Percentiles rank a stretch among this genome's conserved stretches.
These are phyloP conservation scores for Sphaerulina musiva DNA, from an alignment of 2,329 filamentous ascomycete genomes.

Conservation along the genomic window DNA sequence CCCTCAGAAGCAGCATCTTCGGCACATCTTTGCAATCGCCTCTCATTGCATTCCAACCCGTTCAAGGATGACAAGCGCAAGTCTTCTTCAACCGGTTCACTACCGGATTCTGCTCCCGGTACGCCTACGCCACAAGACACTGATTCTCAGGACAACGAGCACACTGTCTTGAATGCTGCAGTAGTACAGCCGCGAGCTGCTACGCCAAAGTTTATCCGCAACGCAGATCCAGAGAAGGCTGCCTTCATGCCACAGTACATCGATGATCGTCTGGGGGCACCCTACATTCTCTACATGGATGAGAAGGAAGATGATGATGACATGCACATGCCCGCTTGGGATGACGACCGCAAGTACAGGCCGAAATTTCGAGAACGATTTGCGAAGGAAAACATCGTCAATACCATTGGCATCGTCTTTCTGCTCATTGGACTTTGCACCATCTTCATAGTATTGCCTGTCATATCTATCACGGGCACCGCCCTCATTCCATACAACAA, in stretches of 20 bases:
- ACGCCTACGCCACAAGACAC: neutral
- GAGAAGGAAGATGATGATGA: conserved; percentile 50
- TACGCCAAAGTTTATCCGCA: conserved; percentile 28
- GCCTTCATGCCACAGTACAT: conserved; percentile 35
- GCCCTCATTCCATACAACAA: conserved; percentile 37
- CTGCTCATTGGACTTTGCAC: conserved; percentile 45
- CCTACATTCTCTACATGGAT: conserved; percentile 45
- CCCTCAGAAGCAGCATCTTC: conserved; percentile 17
- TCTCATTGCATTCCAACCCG: conserved; percentile 26
- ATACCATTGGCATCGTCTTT: conserved; percentile 39
- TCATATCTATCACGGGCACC: conserved; percentile 42
- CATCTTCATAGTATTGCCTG: conserved; percentile 47
- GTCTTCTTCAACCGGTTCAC: conserved; percentile 26
- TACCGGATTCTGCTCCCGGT: conserved; percentile 11
- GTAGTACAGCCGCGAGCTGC: conserved; percentile 12
- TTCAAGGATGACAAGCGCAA: conserved; percentile 29
- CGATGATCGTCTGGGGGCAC: conserved; percentile 44
- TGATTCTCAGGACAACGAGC: conserved; percentile 4
- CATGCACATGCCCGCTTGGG: conserved; percentile 48
- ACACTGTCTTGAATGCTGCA: conserved; percentile 9
- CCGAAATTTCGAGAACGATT: conserved; percentile 43
- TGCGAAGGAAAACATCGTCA: conserved; percentile 39
- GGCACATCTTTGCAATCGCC: conserved; percentile 25
- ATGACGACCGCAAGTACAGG: conserved; percentile 44
- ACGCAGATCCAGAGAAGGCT: conserved; percentile 33